phyloP scores from a whole-genome alignment of 345 rosid species.

The Dipteronia dyeriana region DNA sequence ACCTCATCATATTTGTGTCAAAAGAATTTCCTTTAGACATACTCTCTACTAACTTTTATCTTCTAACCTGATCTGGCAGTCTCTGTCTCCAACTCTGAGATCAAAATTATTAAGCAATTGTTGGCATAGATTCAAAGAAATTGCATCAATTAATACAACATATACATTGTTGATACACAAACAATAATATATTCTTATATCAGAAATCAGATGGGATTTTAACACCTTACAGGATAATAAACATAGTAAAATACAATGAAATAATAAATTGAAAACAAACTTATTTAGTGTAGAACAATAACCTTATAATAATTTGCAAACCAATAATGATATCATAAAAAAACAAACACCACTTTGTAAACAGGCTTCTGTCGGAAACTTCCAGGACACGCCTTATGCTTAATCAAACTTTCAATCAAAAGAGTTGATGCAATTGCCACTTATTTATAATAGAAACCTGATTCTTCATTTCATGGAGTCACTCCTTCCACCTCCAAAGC shows the following conservation, averaged over 20 bases:
- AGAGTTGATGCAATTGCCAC: not conserved
- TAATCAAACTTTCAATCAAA: conserved; percentile 2
- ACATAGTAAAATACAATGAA: not conserved
- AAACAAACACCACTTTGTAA: not conserved
- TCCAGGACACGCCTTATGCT: conserved; percentile 11
- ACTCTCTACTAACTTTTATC: too few species aligned
- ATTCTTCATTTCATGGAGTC: conserved; percentile 24
- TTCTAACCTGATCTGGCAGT: too few species aligned
- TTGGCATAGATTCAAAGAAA: not conserved
- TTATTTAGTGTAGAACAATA: not conserved
- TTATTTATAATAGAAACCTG: too few species aligned
- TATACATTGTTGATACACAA: not conserved
- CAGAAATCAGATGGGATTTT: not conserved
- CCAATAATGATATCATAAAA: not conserved
- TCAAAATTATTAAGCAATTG: not conserved
- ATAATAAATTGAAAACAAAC: not conserved
- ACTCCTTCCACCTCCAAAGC: conserved; percentile 19
- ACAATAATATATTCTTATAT: not conserved
- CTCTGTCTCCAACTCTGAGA: not conserved
- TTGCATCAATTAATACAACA: not conserved
- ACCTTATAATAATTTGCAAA: too few species aligned
- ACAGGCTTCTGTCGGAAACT: not conserved
- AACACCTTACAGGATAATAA: not conserved
- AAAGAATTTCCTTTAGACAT: too few species aligned
- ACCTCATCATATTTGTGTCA: too few species aligned